These are phyloP conservation scores for Fraxinus ornus DNA, from an alignment of 305 asterid genomes.

Conservation along the genomic window DNA sequence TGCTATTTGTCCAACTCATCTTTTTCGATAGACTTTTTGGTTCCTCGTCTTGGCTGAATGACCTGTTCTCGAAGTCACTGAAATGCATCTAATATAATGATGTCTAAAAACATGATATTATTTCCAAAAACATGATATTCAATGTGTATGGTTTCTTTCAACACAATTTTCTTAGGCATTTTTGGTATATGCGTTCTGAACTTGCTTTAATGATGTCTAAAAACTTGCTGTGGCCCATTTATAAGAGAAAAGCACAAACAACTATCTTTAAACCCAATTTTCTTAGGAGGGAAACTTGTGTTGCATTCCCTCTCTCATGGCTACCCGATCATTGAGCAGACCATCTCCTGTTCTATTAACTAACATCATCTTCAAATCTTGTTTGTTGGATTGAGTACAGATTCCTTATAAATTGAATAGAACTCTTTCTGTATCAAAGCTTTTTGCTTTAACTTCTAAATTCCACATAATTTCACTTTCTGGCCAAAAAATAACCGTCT, in stretches of 20 bases:
- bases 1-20: not conserved
- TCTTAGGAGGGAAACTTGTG: not conserved
- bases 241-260: not conserved
- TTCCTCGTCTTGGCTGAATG: constrained; percentile 10
- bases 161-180: not conserved
- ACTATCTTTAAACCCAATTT: not conserved
- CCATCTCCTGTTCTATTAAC: not conserved
- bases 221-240: not conserved
- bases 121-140: not conserved
- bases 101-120: not conserved
- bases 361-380: not conserved
- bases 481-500: not conserved
- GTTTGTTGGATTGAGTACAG: too few species aligned
- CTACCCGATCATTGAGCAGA: not conserved
- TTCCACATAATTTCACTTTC: not conserved
- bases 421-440: not conserved
- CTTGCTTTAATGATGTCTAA: not conserved
- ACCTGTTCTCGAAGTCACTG: not conserved
- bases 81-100: not conserved
- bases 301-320: not conserved
- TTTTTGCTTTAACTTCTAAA: not conserved
- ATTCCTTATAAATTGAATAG: not conserved
- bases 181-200: not conserved
- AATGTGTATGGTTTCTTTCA: not conserved
- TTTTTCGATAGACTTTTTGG: constrained; percentile 8